phyloP scores from a whole-genome alignment of 2,329 filamentous ascomycete species.

The Aspergillus sp. region DNA sequence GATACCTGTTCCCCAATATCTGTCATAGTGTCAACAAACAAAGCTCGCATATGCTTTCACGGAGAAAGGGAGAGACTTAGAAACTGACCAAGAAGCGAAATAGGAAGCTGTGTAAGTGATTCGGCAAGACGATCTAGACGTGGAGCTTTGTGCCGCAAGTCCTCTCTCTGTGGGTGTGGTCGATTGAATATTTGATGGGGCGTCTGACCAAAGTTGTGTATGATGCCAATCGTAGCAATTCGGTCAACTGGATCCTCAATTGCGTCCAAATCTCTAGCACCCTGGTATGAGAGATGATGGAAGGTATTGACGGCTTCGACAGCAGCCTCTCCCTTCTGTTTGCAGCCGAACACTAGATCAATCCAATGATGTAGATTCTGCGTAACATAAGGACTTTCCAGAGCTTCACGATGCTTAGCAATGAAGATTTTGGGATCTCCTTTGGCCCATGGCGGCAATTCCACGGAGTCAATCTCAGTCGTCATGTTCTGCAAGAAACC shows the following conservation, averaged over 20 bases:
- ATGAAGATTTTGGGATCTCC: slow-evolving; percentile 95
- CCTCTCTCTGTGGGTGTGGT: slow-evolving; percentile 74
- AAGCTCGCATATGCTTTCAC: not conserved
- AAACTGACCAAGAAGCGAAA: slow-evolving; percentile 66
- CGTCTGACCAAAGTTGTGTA: slow-evolving; percentile 98
- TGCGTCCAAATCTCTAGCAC: slow-evolving; percentile 85
- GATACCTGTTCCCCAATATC: slow-evolving; percentile 76
- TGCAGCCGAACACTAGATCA: slow-evolving; percentile 89
- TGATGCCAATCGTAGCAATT: slow-evolving; percentile 87
- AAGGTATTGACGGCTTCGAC: slow-evolving; percentile 93
- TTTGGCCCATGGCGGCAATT: slow-evolving; percentile 94
- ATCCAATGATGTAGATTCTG: slow-evolving; percentile 92
- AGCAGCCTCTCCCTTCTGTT: slow-evolving; percentile 90
- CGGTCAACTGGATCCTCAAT: slow-evolving; percentile 87
- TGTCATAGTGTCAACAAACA: slow-evolving; percentile 22
- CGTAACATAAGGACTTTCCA: slow-evolving; percentile 91
- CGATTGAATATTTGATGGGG: slow-evolving; percentile 90
- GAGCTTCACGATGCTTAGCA: slow-evolving; percentile 87
- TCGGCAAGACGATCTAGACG: slow-evolving; percentile 77
- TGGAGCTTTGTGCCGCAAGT: slow-evolving; percentile 61
- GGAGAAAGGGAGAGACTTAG: not conserved
- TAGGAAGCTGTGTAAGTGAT: slow-evolving; percentile 72
- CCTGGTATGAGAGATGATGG: slow-evolving; percentile 92
- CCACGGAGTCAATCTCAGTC: slow-evolving; percentile 78
- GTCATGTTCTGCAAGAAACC: slow-evolving; percentile 79